Conservation (phyloP, 495 filamentous ascomycete genomes). For the Annulohypoxylon maeteangense region DNA sequence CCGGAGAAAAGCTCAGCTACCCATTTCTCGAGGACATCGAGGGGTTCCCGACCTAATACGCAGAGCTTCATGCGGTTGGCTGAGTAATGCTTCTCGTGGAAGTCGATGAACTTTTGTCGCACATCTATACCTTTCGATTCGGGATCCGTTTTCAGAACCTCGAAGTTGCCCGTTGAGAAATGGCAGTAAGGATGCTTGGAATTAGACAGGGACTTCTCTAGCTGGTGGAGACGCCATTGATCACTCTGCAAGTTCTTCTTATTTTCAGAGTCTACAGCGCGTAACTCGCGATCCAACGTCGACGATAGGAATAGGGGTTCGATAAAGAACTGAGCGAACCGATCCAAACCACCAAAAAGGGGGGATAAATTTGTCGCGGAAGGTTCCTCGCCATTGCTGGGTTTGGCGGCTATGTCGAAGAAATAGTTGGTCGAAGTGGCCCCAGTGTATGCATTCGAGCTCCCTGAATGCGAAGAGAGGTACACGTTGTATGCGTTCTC, state of each 20-base stretch:
- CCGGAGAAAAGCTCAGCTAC: constrained; percentile 85
- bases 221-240: constrained; percentile 89
- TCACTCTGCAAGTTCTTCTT: constrained; percentile 99
- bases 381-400: constrained; percentile 63
- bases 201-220: constrained; percentile 91
- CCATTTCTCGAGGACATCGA: constrained; percentile 91
- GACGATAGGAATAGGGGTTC: constrained; percentile 88
- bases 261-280: constrained; percentile 96
- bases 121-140: constrained; percentile 86
- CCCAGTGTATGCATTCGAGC: constrained; percentile 95
- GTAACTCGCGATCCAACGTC: constrained; percentile 90
- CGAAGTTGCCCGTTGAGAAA: constrained; percentile 93
- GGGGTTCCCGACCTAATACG: constrained; percentile 84
- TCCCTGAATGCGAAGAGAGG: constrained; percentile 85
- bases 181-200: constrained; percentile 92
- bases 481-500: constrained; percentile 98
- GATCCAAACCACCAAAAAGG: constrained; percentile 88
- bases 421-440: constrained; percentile 97
- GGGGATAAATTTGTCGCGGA: constrained; percentile 71
- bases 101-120: constrained; percentile 92
- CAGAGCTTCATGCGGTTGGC: constrained; percentile 97
- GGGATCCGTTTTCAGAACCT: constrained; percentile 87
- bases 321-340: constrained; percentile 98
- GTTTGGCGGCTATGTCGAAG: constrained; percentile 89
- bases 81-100: constrained; percentile 91